These are phyloP conservation scores for Fusarium armeniacum DNA, from an alignment of 2,329 filamentous ascomycete species.

Conservation along the genomic window DNA sequence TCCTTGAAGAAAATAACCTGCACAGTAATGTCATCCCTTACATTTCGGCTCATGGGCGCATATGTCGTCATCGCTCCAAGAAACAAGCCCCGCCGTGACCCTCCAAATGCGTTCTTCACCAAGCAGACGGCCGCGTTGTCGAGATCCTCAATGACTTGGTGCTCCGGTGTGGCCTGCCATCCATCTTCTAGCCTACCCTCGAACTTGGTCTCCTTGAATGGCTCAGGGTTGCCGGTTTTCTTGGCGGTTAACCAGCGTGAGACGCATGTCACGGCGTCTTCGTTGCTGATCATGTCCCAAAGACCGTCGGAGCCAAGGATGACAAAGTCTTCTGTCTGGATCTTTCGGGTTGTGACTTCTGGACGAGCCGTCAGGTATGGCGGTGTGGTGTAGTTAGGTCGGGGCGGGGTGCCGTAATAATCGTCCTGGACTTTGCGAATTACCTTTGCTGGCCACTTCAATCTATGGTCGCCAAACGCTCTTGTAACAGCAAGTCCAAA, in stretches of 20 bases:
- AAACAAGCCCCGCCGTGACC: conserved; percentile 79
- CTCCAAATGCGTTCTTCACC: conserved; percentile 84
- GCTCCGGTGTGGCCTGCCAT: conserved; percentile 57
- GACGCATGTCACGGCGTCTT: conserved; percentile 70
- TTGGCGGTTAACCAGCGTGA: conserved; percentile 64
- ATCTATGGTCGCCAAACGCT: conserved; percentile 76
- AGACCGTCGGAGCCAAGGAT: conserved; percentile 77
- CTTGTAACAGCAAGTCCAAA: conserved; percentile 73
- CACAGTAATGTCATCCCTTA: conserved; percentile 83
- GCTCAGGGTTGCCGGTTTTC: conserved; percentile 47
- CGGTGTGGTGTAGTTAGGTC: conserved; percentile 65
- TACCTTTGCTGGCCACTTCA: conserved; percentile 73
- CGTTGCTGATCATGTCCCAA: conserved; percentile 72
- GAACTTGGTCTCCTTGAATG: conserved; percentile 37
- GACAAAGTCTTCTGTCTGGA: conserved; percentile 68
- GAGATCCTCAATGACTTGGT: conserved; percentile 79
- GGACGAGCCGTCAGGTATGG: conserved; percentile 79
- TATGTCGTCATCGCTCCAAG: conserved; percentile 79
- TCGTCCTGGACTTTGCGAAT: conserved; percentile 55
- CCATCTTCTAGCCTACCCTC: conserved; percentile 42
- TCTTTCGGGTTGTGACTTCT: conserved; percentile 69
- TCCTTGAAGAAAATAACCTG: conserved; percentile 78
- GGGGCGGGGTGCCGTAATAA: conserved; percentile 63
- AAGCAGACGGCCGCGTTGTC: conserved; percentile 86
- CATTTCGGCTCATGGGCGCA: conserved; percentile 74